A percentile compares a stretch with the other conserved stretches of the same genome.
Evolutionary conservation across 2,329 filamentous ascomycete species (phyloP).

Genomic region (Arthroderma uncinatum): DNA sequence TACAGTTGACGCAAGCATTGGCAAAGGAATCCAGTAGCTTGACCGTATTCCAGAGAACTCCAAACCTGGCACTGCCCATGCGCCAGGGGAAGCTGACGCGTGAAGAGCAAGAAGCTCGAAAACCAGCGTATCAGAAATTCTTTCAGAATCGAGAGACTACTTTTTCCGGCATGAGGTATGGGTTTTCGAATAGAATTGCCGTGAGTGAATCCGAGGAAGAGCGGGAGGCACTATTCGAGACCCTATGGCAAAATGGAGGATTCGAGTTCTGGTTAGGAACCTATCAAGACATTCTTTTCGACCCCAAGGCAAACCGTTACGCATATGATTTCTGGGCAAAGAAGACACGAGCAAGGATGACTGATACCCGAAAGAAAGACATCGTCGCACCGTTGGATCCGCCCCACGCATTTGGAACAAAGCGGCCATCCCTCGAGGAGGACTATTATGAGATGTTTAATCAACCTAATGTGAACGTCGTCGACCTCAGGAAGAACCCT

Average conservation of each 20-base stretch:
- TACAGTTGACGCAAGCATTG: slow-evolving; percentile 53
- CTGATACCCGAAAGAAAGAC: slow-evolving; percentile 41
- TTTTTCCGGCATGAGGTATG: slow-evolving; percentile 49
- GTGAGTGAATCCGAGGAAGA: slow-evolving; percentile 42
- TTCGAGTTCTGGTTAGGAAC: slow-evolving; percentile 43
- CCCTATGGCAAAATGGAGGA: slow-evolving; percentile 42
- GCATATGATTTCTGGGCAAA: slow-evolving; percentile 47
- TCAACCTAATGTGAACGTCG: slow-evolving; percentile 37
- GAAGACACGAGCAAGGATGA: slow-evolving; percentile 42
- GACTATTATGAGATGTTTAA: slow-evolving; percentile 43
- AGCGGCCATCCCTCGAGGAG: slow-evolving; percentile 41
- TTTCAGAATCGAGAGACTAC: slow-evolving; percentile 42
- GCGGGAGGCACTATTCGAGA: slow-evolving; percentile 40
- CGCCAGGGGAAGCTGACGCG: slow-evolving; percentile 38
- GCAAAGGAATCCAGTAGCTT: slow-evolving; percentile 43
- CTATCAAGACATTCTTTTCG: slow-evolving; percentile 43
- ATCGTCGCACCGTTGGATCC: slow-evolving; percentile 44
- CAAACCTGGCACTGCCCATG: slow-evolving; percentile 55
- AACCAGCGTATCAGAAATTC: slow-evolving; percentile 37
- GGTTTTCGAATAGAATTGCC: slow-evolving; percentile 42
- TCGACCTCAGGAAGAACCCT: slow-evolving; percentile 35
- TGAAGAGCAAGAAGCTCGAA: slow-evolving; percentile 39
- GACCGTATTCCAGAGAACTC: slow-evolving; percentile 50
- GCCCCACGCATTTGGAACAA: slow-evolving; percentile 46
- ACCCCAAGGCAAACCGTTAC: slow-evolving; percentile 40